Evolutionary conservation across 2,329 filamentous ascomycete species (phyloP).

Genomic region (Venturia aucupariae): DNA sequence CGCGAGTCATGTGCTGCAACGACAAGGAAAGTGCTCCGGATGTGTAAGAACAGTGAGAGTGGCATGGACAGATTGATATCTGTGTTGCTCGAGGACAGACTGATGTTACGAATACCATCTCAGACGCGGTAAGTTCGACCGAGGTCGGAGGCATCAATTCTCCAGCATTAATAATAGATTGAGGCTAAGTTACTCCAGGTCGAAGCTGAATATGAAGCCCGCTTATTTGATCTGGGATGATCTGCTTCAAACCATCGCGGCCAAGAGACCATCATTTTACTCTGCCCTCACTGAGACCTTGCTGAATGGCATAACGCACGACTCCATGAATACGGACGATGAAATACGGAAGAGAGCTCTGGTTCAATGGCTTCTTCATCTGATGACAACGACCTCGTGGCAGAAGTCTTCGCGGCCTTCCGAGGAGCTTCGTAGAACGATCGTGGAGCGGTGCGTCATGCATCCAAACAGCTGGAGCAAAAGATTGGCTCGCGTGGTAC

Average conservation of each 20-base stretch:
- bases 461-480: neutral
- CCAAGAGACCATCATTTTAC: neutral
- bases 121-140: neutral
- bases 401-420: neutral
- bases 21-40: neutral
- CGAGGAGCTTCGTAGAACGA: neutral
- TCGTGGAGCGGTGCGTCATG: neutral
- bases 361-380: neutral
- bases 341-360: neutral
- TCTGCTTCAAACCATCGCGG: conserved; percentile 2
- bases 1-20: neutral
- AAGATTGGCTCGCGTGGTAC: neutral
- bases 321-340: neutral
- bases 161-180: no score
- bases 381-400: neutral
- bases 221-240: conserved; percentile 10
- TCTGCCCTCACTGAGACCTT: neutral
- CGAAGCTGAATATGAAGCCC: neutral
- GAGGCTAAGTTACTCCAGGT: neutral
- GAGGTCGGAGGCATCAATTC: neutral
- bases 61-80: neutral
- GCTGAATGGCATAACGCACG: neutral
- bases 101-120: conserved; percentile 3
- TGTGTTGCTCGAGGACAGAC: conserved; percentile 1
- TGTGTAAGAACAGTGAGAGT: neutral